Percentiles rank a stretch among this genome's conserved stretches.
phyloP scores from a whole-genome alignment of 331 rosid genomes.

The Spiraea crenata region DNA sequence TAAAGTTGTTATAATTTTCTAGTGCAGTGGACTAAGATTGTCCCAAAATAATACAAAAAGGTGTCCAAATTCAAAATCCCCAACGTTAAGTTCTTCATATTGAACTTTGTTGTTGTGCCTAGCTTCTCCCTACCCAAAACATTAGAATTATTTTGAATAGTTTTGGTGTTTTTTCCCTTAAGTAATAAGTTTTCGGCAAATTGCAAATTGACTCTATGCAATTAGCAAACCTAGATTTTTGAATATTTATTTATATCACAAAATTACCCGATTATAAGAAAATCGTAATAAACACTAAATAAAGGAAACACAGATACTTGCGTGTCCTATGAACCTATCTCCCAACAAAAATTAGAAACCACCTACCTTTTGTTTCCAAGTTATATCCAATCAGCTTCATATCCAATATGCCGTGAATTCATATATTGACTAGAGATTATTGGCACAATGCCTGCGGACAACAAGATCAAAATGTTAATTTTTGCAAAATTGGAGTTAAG shows the following conservation, averaged over 20 bases:
- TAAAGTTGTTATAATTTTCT: conserved; percentile 34
- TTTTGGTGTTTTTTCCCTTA: neutral
- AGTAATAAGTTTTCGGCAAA: neutral
- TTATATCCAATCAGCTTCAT: neutral
- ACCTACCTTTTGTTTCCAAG: neutral
- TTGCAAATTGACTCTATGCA: too few species aligned
- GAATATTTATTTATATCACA: too few species aligned
- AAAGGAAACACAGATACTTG: too few species aligned
- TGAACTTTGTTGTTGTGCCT: neutral
- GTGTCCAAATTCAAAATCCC: conserved; percentile 22
- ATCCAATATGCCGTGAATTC: neutral
- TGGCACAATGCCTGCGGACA: conserved; percentile 33
- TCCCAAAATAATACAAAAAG: conserved; percentile 50
- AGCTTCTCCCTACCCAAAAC: neutral
- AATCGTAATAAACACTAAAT: too few species aligned
- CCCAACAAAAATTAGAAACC: too few species aligned
- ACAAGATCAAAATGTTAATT: conserved; percentile 8
- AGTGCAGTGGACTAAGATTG: conserved; percentile 31
- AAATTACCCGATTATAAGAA: too few species aligned
- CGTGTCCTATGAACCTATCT: too few species aligned
- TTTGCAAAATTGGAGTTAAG: conserved; percentile 10
- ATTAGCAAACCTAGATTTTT: too few species aligned
- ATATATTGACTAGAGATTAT: neutral
- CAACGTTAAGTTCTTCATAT: neutral
- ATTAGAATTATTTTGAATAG: neutral